phyloP scores from a whole-genome alignment of 2,329 filamentous ascomycete genomes.

The Tolypocladium capitatum region DNA sequence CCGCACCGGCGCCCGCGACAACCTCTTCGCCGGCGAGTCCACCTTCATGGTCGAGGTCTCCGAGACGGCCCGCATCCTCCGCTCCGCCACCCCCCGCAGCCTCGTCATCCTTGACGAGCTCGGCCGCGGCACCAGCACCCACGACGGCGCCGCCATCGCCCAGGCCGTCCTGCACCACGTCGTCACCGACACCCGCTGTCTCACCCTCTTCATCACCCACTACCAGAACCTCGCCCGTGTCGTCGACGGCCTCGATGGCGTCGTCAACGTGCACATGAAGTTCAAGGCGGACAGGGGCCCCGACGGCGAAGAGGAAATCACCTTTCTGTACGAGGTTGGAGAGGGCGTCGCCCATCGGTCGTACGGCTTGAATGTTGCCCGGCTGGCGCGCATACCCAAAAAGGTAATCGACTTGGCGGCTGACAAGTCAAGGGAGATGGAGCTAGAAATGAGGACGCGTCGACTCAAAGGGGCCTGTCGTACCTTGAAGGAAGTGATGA shows the following conservation, averaged over 20 bases:
- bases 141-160: conserved; percentile 93
- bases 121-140: conserved; percentile 82
- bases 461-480: conserved; percentile 39
- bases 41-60: conserved; percentile 98
- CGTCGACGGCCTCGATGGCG: conserved; percentile 52
- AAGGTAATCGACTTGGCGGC: conserved; percentile 66
- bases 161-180: conserved; percentile 81
- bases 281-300: conserved; percentile 42
- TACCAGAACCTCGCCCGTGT: conserved; percentile 75
- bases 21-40: conserved; percentile 84
- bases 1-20: conserved; percentile 91
- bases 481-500: conserved; percentile 29
- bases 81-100: conserved; percentile 70
- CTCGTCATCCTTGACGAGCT: conserved; percentile 92
- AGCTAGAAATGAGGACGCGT: conserved; percentile 54
- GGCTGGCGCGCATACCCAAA: conserved; percentile 67
- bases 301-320: conserved; percentile 61
- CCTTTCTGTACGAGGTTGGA: conserved; percentile 85
- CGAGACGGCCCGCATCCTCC: conserved; percentile 83
- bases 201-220: conserved; percentile 95
- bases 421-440: conserved; percentile 68
- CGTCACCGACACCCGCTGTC: conserved; percentile 56
- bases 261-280: conserved; percentile 89
- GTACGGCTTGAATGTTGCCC: conserved; percentile 88
- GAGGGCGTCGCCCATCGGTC: conserved; percentile 87